Base-by-base conservation (phyloP, 768 basidiomycete genomes). In the Suillus ampliporus region DNA sequence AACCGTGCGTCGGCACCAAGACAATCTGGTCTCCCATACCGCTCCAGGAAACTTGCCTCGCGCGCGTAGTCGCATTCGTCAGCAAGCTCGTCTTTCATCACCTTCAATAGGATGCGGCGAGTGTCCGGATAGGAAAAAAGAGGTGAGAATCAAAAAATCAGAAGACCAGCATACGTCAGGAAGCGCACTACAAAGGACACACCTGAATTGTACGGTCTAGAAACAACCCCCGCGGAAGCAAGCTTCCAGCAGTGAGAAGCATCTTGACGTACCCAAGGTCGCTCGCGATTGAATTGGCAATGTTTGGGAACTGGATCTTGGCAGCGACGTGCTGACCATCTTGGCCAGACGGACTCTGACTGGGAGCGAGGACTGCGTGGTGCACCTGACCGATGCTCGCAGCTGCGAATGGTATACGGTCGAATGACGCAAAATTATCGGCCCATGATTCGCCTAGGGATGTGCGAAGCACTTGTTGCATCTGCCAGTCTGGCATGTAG, bases 401-500 rank as follows among this genome's bases (percentile, higher is more conserved):
- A 0, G 95, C 92, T 2, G 96, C 96, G 67, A 97, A 94, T 0
- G 97, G 97, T 2, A 94, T 82, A 5, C 92, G 87, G 61, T 91
- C 86, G 74, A 99, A 97, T 0, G 84, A 81, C 1, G 77, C 67
- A 73, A 99, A 99, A 37, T 84, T 79, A 35, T 82, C 74, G 28
- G 78, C 74, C 95, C 96, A 98, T 28, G 87, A 80, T 0, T 84
- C 72, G 3, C 95, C 95, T 7, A 97, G 82, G 8, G 94, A 85
- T n/a, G 80, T 69, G 1, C 69, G 72, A 77, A 99, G 83, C 35
- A 95, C 95, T 91, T 86, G 70, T 84, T 96, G 92, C 89, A 98
- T 91, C 73, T 99, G 97, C 91, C 92, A 96, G 67, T 97, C 91
- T 0, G 97, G 97, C 97, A 99, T 99, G 73, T 98, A 98, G 75